These are phyloP conservation scores for Eucalyptus curtisii DNA, from an alignment of 345 rosid species.

Conservation along the genomic window DNA sequence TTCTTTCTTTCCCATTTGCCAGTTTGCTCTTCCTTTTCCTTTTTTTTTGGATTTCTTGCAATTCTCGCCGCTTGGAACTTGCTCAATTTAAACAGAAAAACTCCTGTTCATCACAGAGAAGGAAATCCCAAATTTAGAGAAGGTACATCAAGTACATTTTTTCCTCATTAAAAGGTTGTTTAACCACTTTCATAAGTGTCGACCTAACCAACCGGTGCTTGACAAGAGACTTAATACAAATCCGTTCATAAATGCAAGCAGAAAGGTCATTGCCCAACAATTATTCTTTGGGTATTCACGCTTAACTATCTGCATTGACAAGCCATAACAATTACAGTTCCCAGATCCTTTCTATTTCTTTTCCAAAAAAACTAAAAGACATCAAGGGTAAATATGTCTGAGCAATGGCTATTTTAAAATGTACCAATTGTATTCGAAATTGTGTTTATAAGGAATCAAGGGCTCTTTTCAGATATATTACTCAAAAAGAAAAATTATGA, in stretches of 20 bases:
- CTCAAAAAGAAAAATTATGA: neutral
- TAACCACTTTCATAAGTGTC: no score
- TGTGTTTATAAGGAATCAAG: neutral
- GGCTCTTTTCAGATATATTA: neutral
- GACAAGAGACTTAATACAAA: neutral
- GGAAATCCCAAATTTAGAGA: neutral
- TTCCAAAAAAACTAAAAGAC: neutral
- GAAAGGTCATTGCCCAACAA: neutral
- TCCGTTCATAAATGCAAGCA: neutral
- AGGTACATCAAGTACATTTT: neutral
- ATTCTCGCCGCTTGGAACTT: neutral
- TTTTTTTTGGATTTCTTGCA: neutral
- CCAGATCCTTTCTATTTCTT: neutral
- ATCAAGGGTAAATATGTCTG: neutral
- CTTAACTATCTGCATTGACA: neutral
- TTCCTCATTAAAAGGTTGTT: neutral
- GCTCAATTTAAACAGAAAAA: neutral
- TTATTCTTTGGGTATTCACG: neutral
- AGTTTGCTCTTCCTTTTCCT: neutral
- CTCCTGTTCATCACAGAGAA: neutral
- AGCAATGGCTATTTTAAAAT: neutral
- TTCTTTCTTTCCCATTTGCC: neutral
- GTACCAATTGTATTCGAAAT: neutral
- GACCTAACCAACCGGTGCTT: neutral
- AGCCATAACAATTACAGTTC: neutral